Conservation (phyloP, 805 yeast species). For the Tetrapisispora taiwanensis region DNA sequence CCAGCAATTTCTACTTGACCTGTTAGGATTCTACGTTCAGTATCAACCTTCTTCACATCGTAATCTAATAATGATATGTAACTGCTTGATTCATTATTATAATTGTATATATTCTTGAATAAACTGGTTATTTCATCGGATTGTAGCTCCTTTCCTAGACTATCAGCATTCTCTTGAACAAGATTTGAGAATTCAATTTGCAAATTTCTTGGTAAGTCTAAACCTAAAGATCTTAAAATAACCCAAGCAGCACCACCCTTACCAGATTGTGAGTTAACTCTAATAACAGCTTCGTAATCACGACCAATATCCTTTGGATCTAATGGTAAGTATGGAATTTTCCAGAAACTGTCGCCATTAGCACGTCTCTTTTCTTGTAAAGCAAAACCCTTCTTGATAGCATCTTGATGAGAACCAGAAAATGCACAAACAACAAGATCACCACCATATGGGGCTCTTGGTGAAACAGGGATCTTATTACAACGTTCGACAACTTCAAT, state of each 20-base stretch:
- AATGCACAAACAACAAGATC: conserved; percentile 76
- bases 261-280: conserved; percentile 82
- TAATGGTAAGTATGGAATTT: conserved; percentile 71
- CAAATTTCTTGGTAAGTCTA: conserved; percentile 72
- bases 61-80: conserved; percentile 36
- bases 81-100: conserved; percentile 28
- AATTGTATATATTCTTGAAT: conserved; percentile 54
- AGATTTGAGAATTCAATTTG: conserved; percentile 66
- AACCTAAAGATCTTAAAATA: conserved; percentile 60
- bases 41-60: conserved; percentile 31
- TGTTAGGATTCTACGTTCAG: conserved; percentile 25
- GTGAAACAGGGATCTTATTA: conserved; percentile 70
- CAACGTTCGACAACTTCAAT: conserved; percentile 69
- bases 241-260: conserved; percentile 90
- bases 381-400: conserved; percentile 73
- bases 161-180: conserved; percentile 63
- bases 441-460: conserved; percentile 78
- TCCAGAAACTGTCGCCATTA: conserved; percentile 41
- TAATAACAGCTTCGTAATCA: conserved; percentile 83
- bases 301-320: conserved; percentile 82
- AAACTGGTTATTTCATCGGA: conserved; percentile 53
- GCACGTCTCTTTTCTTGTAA: conserved; percentile 30
- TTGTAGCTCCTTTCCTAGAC: conserved; percentile 60
- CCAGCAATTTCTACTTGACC: conserved; percentile 44
- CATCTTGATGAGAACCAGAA: conserved; percentile 82